Percentiles rank a stretch among this genome's conserved stretches.
These are phyloP conservation scores for Lagerstroemia speciosa DNA, from an alignment of 345 rosid genomes.

Conservation along the genomic window DNA sequence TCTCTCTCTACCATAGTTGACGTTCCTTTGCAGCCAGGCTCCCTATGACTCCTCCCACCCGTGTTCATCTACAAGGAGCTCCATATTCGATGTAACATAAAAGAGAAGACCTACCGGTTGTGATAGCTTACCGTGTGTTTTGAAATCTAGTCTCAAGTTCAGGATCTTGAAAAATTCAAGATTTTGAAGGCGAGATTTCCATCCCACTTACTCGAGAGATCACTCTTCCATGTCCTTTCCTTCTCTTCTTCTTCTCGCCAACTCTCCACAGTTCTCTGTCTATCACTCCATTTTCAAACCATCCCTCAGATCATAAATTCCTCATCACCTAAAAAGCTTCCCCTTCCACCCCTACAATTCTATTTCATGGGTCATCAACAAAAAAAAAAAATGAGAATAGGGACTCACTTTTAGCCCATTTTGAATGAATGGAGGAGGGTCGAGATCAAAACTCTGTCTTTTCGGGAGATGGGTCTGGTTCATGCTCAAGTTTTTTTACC, in stretches of 20 bases:
- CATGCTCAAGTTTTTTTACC: neutral
- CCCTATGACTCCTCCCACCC: no score
- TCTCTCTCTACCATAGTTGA: no score
- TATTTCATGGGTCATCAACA: neutral
- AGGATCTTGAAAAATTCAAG: no score
- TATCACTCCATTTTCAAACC: neutral
- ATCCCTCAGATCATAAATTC: neutral
- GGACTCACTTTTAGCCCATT: neutral
- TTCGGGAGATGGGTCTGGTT: neutral
- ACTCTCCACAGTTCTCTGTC: neutral
- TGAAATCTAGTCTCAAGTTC: no score
- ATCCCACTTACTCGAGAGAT: neutral
- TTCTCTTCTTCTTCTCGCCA: no score
- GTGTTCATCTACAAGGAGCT: no score
- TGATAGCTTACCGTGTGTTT: no score
- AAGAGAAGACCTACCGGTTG: no score
- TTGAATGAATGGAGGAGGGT: no score
- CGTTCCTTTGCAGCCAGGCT: no score
- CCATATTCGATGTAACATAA: no score
- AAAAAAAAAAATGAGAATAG: neutral
- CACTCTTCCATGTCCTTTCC: neutral
- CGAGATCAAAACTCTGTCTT: constrained; percentile 1
- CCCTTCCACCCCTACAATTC: neutral
- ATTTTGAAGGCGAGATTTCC: no score
- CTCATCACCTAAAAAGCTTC: neutral